Evolutionary conservation across 768 basidiomycete genomes (phyloP), one percentile per base, ranked within the genome.

Genomic region (Mycena galopus): DNA sequence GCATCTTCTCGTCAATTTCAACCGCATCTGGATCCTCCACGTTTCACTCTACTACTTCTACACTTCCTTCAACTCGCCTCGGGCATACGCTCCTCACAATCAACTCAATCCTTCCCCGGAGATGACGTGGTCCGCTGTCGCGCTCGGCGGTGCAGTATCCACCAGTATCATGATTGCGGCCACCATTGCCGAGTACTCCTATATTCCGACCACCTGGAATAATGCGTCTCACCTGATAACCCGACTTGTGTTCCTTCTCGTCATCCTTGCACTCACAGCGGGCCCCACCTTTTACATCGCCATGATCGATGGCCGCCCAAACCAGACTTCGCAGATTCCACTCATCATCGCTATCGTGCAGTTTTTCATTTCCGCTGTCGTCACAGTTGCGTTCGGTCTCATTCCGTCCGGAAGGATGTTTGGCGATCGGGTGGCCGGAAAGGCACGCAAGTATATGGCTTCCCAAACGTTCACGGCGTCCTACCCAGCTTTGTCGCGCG

Each of bases 391-490:
- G 0, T 99, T 99, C 83, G 92, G 92, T 64, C 85, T 96, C 78
- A 89, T 99, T 71, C 98, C 98, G 0, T 97, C 96, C 0, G 98
- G 97, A 7, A 90, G 97, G 60, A 97, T 99, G 95, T 99, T 99
- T 80, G 98, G 98, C 47, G 98, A 99, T 80, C 93, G 97, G 71
- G 98, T 99, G 8, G 95, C 96, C 8, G 96, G 97, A 77, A 98
- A 98, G 83, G 90, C 93, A n/a, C 90, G 98, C 78, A 99, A 98
- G 83, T 98, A 98, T 81, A 92, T 99, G 88, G 98, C 98, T 44
- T 97, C 95, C 23, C 98, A 99, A 82, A 99, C 98, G 0, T 99
- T 99, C 84, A 99, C 98, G 1, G 98, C 98, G 0, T 97, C 96
- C 6, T 99, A 99, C 80, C 98, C 97, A 0, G 83, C 88, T 3